Base-by-base conservation (phyloP, 208 protist species). In the Eutreptiella sp. region DNA sequence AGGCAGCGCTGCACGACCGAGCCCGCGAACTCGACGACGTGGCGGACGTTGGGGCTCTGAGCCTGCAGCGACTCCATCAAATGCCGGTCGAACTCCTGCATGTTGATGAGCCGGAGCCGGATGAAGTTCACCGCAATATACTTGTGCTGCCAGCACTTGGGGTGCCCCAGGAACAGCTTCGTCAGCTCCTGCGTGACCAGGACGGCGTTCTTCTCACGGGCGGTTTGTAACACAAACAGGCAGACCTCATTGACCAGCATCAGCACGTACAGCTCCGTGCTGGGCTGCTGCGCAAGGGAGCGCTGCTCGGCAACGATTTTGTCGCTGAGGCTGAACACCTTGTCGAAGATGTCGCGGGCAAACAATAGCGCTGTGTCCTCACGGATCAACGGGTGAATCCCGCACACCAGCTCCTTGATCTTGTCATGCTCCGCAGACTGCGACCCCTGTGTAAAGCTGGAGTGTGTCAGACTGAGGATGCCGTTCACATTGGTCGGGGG, bases 51-150 rank as follows among this genome's bases (percentile, higher is more conserved):
- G 11, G 55, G 42, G 0, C 46, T 55, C 9, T 65, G 26, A 19
- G 4, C 45, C 2, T 65, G 39, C 11, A 92, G 45, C 27, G 67
- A 67, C 66, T 83, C 75, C 7, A 86, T 82, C 26, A 97, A 75
- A 24, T 80, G 81, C 4, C 81, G 73, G 61, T 94, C 88, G 23
- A 95, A 79, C 36, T 80, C 79, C 21, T 71, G 60, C 32, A 83
- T 72, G 46, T 88, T 77, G n/a, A 97, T 41, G 2, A 97, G 68
- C 33, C 80, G 77, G 38, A 88, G 78, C 58, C 83, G 83, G 27
- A 96, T 77, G 26, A 94, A 63, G 47, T 87, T 77, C 0, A 64
- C 77, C 65, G 74, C 74, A 3, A 78, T 77, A 21, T 83, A 77
- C n/a, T 69, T 58, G 53, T 85, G 77, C 39, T 75, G 72, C 39